Conservation (phyloP, 2,329 filamentous ascomycete species). For the Trichoderma guizhouense region DNA sequence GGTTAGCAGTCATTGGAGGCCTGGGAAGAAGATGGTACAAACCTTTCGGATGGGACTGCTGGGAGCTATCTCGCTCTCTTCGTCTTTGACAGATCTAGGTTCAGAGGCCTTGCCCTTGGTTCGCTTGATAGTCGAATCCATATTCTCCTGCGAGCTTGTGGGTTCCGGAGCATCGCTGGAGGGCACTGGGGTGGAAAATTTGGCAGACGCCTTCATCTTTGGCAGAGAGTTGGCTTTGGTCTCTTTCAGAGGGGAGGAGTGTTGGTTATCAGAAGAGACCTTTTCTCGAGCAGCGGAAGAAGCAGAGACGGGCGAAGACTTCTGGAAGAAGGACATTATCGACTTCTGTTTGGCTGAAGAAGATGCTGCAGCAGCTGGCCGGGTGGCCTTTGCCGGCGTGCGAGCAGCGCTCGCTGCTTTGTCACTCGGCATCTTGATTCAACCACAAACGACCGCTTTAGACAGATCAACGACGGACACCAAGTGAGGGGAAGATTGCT, state of each 20-base stretch:
- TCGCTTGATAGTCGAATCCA: slow-evolving; percentile 36
- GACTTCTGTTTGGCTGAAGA: slow-evolving; percentile 41
- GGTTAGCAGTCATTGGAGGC: neutral
- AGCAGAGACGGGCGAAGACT: slow-evolving; percentile 36
- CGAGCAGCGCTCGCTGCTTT: slow-evolving; percentile 28
- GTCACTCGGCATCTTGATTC: slow-evolving; percentile 30
- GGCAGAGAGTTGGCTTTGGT: slow-evolving; percentile 41
- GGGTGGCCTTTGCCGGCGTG: slow-evolving; percentile 35
- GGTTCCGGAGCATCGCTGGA: slow-evolving; percentile 74
- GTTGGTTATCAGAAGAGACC: slow-evolving; percentile 32
- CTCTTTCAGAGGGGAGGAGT: slow-evolving; percentile 38
- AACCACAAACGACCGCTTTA: neutral
- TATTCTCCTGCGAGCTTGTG: slow-evolving; percentile 65
- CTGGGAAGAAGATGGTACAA: slow-evolving; percentile 22
- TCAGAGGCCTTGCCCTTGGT: neutral
- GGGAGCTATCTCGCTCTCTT: slow-evolving; percentile 36
- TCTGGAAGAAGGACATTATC: slow-evolving; percentile 45
- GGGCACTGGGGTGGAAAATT: slow-evolving; percentile 65
- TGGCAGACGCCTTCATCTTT: slow-evolving; percentile 43
- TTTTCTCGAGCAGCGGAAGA: slow-evolving; percentile 34
- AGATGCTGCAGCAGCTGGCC: slow-evolving; percentile 27
- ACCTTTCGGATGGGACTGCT: slow-evolving; percentile 83
- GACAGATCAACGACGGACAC: neutral
- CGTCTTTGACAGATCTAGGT: neutral
- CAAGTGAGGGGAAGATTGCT: neutral